Conservation (phyloP, 176 grass and related monocot species). For the Avena atlantica region DNA sequence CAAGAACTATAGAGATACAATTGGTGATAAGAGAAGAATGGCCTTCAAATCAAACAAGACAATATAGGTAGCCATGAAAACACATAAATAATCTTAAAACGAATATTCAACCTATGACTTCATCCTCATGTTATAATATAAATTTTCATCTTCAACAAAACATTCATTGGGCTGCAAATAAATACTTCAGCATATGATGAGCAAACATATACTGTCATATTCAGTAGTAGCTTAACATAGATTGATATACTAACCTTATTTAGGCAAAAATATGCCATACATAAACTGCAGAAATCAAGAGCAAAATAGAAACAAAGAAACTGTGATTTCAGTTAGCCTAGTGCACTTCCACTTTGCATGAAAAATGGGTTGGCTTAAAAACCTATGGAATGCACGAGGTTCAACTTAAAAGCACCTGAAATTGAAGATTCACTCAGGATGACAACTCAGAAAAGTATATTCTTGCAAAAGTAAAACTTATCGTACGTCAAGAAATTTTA, state of each 20-base stretch:
- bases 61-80: neutral
- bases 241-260: neutral
- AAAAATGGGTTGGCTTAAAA: neutral
- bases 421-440: neutral
- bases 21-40: no score
- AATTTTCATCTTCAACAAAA: neutral
- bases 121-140: neutral
- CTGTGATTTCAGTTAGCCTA: neutral
- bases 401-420: neutral
- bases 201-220: neutral
- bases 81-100: neutral
- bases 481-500: neutral
- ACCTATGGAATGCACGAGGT: neutral
- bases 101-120: neutral
- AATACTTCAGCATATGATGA: neutral
- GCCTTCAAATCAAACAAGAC: no score
- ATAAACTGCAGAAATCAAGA: neutral
- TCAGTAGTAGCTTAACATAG: neutral
- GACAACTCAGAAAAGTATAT: neutral
- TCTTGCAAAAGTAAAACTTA: neutral
- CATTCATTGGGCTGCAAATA: neutral
- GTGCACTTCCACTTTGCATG: neutral
- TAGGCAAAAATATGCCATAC: neutral
- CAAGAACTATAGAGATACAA: neutral
- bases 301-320: neutral